Evolutionary conservation across 208 protist genomes (phyloP).

Genomic region (Trypanosomatidae sp.): DNA sequence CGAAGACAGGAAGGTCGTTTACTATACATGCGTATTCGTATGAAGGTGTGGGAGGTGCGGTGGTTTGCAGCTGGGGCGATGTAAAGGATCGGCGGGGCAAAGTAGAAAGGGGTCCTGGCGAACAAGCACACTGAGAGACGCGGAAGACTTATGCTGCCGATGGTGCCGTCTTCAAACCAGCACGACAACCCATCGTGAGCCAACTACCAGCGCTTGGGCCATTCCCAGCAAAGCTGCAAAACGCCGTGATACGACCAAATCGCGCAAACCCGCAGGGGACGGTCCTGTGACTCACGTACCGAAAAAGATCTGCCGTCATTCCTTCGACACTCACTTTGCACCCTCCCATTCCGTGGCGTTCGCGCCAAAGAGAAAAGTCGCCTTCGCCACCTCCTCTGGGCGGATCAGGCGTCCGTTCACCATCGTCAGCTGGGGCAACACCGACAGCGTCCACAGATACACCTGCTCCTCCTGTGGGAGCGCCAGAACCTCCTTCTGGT

Average conservation of each 20-base stretch:
- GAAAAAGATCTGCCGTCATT: not conserved
- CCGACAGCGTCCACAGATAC: constrained; percentile 37
- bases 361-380: constrained; percentile 37
- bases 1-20: not conserved
- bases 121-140: not conserved
- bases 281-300: not conserved
- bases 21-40: constrained; percentile 1
- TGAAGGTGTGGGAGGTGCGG: not conserved
- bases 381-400: constrained; percentile 41
- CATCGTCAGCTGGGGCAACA: constrained; percentile 42
- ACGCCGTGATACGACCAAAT: not conserved
- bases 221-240: not conserved
- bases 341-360: not conserved
- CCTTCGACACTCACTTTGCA: not conserved
- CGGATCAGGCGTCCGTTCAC: constrained; percentile 33
- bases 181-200: not conserved
- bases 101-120: not conserved
- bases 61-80: not conserved
- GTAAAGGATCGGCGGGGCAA: not conserved
- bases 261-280: not conserved
- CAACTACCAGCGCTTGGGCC: too few species aligned
- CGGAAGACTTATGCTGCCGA: not conserved
- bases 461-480: constrained; percentile 32
- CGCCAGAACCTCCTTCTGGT: constrained; percentile 25
- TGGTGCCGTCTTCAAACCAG: not conserved